Conservation (phyloP, 495 filamentous ascomycete genomes). For the Talaromyces adpressus region DNA sequence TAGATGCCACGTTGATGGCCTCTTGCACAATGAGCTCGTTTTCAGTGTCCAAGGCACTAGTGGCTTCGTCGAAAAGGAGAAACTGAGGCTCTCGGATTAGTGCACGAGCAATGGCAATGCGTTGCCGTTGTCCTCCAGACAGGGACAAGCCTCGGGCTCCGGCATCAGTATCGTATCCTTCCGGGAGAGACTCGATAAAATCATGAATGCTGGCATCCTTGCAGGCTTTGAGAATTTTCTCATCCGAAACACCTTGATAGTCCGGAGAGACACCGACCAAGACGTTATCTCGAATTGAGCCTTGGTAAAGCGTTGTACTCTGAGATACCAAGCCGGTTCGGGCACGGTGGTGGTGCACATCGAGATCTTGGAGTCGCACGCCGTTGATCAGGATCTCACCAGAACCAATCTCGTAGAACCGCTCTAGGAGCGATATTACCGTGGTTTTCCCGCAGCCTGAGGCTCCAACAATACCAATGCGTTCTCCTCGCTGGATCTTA, state of each 20-base stretch:
- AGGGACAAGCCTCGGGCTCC: constrained; percentile 49
- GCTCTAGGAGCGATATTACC: constrained; percentile 55
- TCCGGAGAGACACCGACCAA: constrained; percentile 38
- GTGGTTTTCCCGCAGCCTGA: constrained; percentile 71
- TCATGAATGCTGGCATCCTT: constrained; percentile 55
- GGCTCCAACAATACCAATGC: constrained; percentile 62
- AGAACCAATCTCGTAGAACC: constrained; percentile 51
- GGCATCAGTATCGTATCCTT: constrained; percentile 51
- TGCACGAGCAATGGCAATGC: constrained; percentile 60
- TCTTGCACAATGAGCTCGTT: constrained; percentile 57
- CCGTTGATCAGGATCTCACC: constrained; percentile 50
- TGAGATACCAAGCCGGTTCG: constrained; percentile 55
- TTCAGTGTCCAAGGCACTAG: constrained; percentile 56
- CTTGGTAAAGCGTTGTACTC: constrained; percentile 56
- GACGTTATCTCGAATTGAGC: constrained; percentile 57
- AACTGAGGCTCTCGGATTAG: constrained; percentile 56
- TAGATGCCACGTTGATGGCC: constrained; percentile 50
- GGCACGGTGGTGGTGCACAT: constrained; percentile 37
- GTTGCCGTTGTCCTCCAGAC: constrained; percentile 63
- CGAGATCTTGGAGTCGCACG: constrained; percentile 39
- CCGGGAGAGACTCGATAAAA: constrained; percentile 52
- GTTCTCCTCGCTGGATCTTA: constrained; percentile 54
- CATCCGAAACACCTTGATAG: constrained; percentile 6
- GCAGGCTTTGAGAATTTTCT: constrained; percentile 44
- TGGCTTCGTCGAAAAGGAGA: constrained; percentile 65